phyloP scores from a whole-genome alignment of 345 rosid genomes.

The Xanthoceras sorbifolium region DNA sequence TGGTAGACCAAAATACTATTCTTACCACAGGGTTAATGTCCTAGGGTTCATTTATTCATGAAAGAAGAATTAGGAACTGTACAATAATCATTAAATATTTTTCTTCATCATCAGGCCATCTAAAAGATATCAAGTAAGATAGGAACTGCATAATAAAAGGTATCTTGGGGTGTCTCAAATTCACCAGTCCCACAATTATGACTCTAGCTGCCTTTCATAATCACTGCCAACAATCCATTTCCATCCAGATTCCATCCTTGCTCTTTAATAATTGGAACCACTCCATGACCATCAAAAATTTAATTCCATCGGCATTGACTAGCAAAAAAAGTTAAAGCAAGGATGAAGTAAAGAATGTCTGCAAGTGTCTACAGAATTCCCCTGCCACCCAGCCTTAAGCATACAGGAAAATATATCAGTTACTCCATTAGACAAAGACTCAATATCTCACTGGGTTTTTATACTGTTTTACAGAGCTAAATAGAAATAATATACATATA shows the following conservation, averaged over 20 bases:
- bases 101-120: neutral
- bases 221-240: neutral
- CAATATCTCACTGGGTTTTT: neutral
- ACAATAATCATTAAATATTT: neutral
- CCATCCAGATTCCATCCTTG: neutral
- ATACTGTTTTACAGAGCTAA: neutral
- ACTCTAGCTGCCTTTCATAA: neutral
- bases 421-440: neutral
- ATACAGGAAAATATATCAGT: neutral
- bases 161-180: neutral
- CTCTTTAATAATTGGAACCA: neutral
- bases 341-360: neutral
- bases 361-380: neutral
- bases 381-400: neutral
- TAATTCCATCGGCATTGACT: neutral
- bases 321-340: neutral
- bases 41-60: neutral
- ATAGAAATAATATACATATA: neutral
- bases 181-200: neutral
- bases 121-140: neutral
- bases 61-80: neutral
- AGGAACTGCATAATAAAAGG: neutral
- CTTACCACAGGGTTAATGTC: neutral
- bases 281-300: neutral
- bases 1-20: neutral